Percentiles rank a stretch among this genome's conserved stretches.
Conservation (phyloP, 305 asterid species). For the Rubia balearica region DNA sequence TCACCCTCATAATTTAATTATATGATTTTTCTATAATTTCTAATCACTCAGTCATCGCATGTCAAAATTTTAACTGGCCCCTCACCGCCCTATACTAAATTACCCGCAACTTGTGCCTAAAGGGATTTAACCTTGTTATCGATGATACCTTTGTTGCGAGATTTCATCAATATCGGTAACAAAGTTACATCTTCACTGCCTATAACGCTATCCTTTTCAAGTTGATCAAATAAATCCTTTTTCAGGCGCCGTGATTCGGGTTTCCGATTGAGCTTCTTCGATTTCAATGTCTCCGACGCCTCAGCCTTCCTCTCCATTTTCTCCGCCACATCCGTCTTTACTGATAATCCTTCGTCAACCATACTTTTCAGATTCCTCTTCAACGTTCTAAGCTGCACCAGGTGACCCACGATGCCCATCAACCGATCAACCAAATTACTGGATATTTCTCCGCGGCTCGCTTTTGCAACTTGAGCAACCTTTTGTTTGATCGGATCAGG, state of each 20-base stretch:
- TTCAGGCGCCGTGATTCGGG: neutral
- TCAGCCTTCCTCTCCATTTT: neutral
- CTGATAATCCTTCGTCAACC: neutral
- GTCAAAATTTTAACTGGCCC: too few species aligned
- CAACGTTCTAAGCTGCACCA: neutral
- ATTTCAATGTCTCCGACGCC: neutral
- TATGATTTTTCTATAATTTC: too few species aligned
- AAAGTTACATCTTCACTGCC: neutral
- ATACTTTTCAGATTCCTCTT: neutral
- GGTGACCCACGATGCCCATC: conserved; percentile 1
- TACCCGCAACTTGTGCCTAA: too few species aligned
- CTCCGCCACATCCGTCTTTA: neutral
- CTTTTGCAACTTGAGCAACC: neutral
- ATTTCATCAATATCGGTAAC: neutral
- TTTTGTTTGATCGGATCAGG: neutral
- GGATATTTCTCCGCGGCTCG: neutral
- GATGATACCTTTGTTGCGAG: neutral
- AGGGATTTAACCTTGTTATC: neutral
- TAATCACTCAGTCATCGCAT: too few species aligned
- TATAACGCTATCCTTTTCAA: neutral
- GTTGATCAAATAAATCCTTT: neutral
- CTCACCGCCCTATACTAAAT: too few species aligned
- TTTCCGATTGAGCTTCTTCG: neutral
- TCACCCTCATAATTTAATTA: too few species aligned
- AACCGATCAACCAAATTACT: neutral